These are phyloP conservation scores for Chromosphaera perkinsii DNA, from an alignment of 208 protist genomes.

Conservation along the genomic window DNA sequence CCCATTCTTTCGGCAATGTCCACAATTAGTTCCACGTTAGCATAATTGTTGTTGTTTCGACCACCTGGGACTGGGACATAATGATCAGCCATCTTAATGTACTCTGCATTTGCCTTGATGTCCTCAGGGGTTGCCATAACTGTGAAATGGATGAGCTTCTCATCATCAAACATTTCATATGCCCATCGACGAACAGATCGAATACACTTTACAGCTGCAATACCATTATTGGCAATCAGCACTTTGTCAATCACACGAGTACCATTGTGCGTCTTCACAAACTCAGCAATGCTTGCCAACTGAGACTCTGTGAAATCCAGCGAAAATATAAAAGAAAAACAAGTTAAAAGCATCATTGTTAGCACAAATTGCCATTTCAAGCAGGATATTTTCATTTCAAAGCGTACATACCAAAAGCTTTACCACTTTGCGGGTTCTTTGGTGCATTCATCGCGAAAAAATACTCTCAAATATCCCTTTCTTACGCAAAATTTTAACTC, in stretches of 20 bases:
- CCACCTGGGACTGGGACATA: conserved; percentile 87
- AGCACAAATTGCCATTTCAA: neutral
- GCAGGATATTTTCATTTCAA: neutral
- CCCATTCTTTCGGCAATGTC: conserved; percentile 81
- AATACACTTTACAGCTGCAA: conserved; percentile 94
- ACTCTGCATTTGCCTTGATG: conserved; percentile 92
- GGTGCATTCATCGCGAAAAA: no score
- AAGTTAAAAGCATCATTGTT: neutral
- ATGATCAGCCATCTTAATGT: conserved; percentile 90
- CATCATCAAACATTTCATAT: conserved; percentile 86
- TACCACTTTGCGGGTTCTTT: no score
- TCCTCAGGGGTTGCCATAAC: conserved; percentile 97
- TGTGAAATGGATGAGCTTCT: conserved; percentile 84
- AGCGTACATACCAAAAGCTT: neutral
- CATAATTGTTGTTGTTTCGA: conserved; percentile 94
- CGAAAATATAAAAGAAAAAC: no score
- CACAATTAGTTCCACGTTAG: conserved; percentile 94
- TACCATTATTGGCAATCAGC: conserved; percentile 96
- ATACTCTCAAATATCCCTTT: no score
- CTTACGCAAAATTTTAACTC: no score
- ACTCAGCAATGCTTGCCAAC: conserved; percentile 14
- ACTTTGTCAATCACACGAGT: conserved; percentile 47
- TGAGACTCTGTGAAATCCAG: neutral
- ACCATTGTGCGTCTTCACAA: conserved; percentile 15
- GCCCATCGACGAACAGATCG: conserved; percentile 89